A percentile compares a stretch with the other conserved stretches of the same genome.
Conservation (phyloP, 2,329 filamentous ascomycete genomes). For the Neobulgaria alba region DNA sequence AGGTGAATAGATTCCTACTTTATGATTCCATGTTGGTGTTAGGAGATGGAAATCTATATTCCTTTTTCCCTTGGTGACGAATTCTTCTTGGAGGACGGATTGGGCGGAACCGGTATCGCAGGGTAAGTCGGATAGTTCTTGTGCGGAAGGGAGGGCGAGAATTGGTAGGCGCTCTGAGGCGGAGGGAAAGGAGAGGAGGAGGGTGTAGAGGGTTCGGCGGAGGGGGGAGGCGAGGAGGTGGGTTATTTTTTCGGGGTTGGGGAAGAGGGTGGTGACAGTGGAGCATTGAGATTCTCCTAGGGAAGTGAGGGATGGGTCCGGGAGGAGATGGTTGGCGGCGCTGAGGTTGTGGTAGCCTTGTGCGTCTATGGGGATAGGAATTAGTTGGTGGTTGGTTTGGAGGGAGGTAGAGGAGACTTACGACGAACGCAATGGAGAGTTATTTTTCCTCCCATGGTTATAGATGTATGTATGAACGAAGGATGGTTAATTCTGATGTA, state of each 20-base stretch:
- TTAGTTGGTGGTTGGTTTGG: background rate
- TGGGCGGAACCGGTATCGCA: conserved; percentile 65
- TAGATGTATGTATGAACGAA: too few relatives aligned
- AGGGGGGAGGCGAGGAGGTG: conserved; percentile 72
- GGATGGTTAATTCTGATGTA: too few relatives aligned
- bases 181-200: conserved; percentile 57
- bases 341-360: conserved; percentile 75
- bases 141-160: conserved; percentile 62
- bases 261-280: conserved; percentile 52
- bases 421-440: conserved; percentile 57
- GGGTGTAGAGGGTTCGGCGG: conserved; percentile 72
- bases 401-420: conserved; percentile 20
- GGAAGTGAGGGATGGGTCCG: conserved; percentile 70
- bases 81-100: conserved; percentile 49
- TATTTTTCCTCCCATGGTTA: too few relatives aligned
- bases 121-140: conserved; percentile 67
- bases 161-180: conserved; percentile 37
- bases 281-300: conserved; percentile 70
- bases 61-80: conserved; percentile 35
- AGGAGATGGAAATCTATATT: conserved; percentile 57
- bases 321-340: conserved; percentile 59
- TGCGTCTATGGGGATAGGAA: conserved; percentile 40
- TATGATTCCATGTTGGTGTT: conserved; percentile 62
- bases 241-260: conserved; percentile 55
- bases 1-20: conserved; percentile 33